phyloP scores from a whole-genome alignment of 202 grass and related monocot species.

The Elaeis oleifera region DNA sequence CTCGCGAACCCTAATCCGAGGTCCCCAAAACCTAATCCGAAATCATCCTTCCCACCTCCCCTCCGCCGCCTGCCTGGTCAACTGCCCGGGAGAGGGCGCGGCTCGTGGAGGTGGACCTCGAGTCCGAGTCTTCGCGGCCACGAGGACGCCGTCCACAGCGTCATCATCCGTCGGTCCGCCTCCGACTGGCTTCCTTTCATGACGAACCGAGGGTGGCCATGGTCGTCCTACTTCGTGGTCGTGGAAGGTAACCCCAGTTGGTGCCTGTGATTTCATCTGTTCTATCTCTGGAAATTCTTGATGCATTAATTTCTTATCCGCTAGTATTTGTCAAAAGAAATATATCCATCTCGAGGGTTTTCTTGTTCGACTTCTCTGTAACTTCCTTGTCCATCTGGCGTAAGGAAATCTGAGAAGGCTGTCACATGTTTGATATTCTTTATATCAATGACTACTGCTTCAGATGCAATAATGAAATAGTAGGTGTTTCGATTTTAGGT shows the following conservation, averaged over 20 bases:
- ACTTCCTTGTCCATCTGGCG: too few relatives aligned
- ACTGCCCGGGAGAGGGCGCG: background rate
- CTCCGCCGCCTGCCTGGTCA: background rate
- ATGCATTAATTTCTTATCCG: background rate
- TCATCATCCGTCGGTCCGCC: background rate
- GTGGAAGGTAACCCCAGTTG: constrained; percentile 4
- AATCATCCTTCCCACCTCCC: background rate
- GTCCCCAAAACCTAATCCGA: too few relatives aligned
- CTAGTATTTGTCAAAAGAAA: background rate
- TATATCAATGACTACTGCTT: too few relatives aligned
- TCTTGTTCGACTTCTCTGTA: background rate
- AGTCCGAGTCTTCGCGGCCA: background rate
- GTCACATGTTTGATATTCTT: too few relatives aligned
- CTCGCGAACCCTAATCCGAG: constrained; percentile 1
- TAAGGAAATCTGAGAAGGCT: too few relatives aligned
- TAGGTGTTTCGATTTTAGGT: too few relatives aligned
- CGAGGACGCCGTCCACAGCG: constrained; percentile 4
- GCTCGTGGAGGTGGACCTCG: background rate
- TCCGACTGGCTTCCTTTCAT: constrained; percentile 6
- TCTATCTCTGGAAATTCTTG: background rate
- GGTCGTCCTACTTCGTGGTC: constrained; percentile 6
- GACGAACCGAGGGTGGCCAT: constrained; percentile 6
- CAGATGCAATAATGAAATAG: too few relatives aligned
- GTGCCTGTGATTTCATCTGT: background rate
- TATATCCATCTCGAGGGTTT: background rate